Evolutionary conservation across 768 basidiomycete genomes (phyloP), one percentile per base, ranked within the genome.

Genomic region (Russula abietina): DNA sequence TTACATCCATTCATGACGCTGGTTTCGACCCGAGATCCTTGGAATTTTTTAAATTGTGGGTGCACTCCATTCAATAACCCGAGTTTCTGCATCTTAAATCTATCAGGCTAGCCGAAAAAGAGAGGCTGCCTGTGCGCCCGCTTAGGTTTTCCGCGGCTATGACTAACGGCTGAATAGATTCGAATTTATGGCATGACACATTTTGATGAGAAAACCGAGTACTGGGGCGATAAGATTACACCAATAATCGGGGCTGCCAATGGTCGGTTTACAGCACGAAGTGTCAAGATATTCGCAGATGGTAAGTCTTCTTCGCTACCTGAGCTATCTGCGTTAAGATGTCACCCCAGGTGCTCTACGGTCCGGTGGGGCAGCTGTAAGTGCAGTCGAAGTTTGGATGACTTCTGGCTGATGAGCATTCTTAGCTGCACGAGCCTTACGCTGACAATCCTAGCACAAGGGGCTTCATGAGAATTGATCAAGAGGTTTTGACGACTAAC

Each of bases 1-100:
- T 97, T 61, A 93, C 92, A 0, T 83, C 87, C 1, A 83, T 97
- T 43, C 93, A 95, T 70, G 94, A 97, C 72, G 94, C 94, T 14
- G 88, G 85, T 17, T 77, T 90, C 49, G 76, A 82, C 61, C 85
- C 87, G 22, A 74, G 73, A 14, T 88, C 88, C n/a, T 76, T 93
- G 49, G 79, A 79, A 2, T 91, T 95, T 70, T 92, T 89, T 76
- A 80, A 79, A 69, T 78, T 79, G 89, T 92, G 62, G 57, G 72
- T 32, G 38, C 36, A 24, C 57, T 46, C 43, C 43, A 48, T 62
- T 49, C 30, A 50, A 51, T 67, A 28, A 32, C 32, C 59, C 46
- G 49, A 53, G 54, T 55, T 41, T 32, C 41, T 36, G 57, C 33
- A 46, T 54, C 36, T 48, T 55, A 57, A 38, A 54, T 60, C 57